Evolutionary conservation across 176 grass and related monocot genomes (phyloP).

Genomic region (Juncus inflexus): DNA sequence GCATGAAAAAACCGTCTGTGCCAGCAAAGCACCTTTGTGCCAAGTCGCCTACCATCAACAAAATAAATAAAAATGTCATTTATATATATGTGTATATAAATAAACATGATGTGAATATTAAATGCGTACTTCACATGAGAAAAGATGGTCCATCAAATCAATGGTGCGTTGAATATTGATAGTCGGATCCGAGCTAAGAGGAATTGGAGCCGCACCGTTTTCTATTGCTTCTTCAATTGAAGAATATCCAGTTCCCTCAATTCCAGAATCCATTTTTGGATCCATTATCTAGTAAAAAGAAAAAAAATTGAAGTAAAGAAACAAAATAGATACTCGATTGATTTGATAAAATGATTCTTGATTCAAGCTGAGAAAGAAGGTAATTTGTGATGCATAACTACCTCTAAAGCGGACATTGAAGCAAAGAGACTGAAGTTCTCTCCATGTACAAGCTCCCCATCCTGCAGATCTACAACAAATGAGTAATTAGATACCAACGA

Average conservation of each 20-base stretch:
- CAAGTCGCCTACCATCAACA: constrained; percentile 61
- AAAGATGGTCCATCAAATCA: constrained; percentile 97
- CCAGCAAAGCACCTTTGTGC: constrained; percentile 88
- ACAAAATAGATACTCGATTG: not conserved
- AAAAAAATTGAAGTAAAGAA: not conserved
- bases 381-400: no score
- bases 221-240: constrained; percentile 94
- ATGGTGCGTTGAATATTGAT: constrained; percentile 59
- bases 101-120: not conserved
- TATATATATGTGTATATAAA: no score
- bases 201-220: constrained; percentile 76
- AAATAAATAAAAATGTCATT: not conserved
- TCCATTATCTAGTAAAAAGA: constrained; percentile 85
- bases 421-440: constrained; percentile 98
- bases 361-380: no score
- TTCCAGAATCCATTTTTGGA: constrained; percentile 98
- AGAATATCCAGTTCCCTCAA: constrained; percentile 62
- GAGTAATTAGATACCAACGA: constrained; percentile 9
- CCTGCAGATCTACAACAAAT: constrained; percentile 70
- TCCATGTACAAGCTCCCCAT: constrained; percentile 89
- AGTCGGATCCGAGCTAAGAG: constrained; percentile 77
- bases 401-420: constrained; percentile 97
- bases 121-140: constrained; percentile 86
- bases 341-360: constrained; percentile 17
- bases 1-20: constrained; percentile 95